Percentiles rank a stretch among this genome's conserved stretches.
Conservation (phyloP, 495 filamentous ascomycete genomes). For the Daldinia vernicosa region DNA sequence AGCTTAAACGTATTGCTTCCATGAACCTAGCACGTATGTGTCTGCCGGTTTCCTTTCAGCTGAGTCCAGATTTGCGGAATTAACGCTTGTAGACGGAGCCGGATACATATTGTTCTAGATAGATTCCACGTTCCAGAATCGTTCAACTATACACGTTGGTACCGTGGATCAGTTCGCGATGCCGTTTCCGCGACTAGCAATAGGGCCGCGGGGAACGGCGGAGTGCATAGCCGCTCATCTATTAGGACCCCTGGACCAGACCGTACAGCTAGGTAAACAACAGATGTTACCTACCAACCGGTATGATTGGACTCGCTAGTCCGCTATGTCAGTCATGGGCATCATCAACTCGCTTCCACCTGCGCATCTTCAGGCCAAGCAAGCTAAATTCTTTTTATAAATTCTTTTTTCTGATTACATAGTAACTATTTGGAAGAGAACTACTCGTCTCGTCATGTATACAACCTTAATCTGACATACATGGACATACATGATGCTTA, state of each 20-base stretch:
- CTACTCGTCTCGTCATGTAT: neutral
- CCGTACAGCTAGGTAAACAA: conserved; percentile 9
- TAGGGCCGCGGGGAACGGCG: conserved; percentile 43
- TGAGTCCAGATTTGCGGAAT: neutral
- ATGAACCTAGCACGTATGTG: neutral
- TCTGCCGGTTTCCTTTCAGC: neutral
- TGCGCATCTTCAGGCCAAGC: neutral
- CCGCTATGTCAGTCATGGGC: conserved; percentile 17
- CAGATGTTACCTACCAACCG: conserved; percentile 18
- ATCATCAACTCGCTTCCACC: conserved; percentile 10
- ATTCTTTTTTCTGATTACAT: neutral
- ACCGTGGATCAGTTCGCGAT: conserved; percentile 2
- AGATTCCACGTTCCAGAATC: conserved; percentile 23
- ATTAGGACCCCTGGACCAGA: conserved; percentile 15
- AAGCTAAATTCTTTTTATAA: neutral
- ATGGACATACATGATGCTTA: conserved; percentile 41
- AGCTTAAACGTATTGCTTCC: neutral
- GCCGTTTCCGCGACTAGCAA: conserved; percentile 24
- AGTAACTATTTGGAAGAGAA: neutral
- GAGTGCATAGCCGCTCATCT: conserved; percentile 38
- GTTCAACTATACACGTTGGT: conserved; percentile 25
- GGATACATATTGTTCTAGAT: conserved; percentile 4
- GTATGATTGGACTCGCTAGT: conserved; percentile 22
- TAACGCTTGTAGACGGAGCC: neutral
- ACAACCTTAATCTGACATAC: conserved; percentile 40